These are phyloP conservation scores for Vachellia collinsii DNA, from an alignment of 306 rosid species.

Conservation along the genomic window DNA sequence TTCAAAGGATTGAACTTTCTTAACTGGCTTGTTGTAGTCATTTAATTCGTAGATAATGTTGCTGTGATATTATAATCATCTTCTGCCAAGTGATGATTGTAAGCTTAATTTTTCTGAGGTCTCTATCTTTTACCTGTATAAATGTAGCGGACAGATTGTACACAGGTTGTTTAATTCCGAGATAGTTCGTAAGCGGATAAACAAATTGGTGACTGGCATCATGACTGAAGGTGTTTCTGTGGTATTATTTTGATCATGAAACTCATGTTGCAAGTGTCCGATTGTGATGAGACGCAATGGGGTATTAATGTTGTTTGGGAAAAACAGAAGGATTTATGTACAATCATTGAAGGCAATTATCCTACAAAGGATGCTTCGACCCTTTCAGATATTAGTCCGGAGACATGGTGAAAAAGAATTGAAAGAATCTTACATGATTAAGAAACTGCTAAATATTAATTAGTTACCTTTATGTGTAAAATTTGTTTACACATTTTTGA, in stretches of 20 bases:
- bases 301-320: slow-evolving; percentile 44
- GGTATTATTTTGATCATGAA: slow-evolving; percentile 5
- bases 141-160: slow-evolving; percentile 25
- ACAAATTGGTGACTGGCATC: slow-evolving; percentile 16
- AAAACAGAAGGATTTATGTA: slow-evolving; percentile 47
- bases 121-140: slow-evolving; percentile 14
- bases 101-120: slow-evolving; percentile 9
- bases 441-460: slow-evolving; percentile 14
- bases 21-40: neutral
- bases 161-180: slow-evolving; percentile 13
- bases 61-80: slow-evolving; percentile 15
- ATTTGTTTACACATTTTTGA: neutral
- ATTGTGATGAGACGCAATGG: slow-evolving; percentile 48
- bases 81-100: neutral
- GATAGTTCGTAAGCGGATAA: slow-evolving; percentile 13
- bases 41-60: neutral
- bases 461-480: neutral
- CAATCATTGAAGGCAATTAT: slow-evolving; percentile 51
- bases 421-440: neutral
- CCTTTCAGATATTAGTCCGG: slow-evolving; percentile 41
- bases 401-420: neutral
- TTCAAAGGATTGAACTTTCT: neutral
- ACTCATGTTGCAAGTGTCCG: slow-evolving; percentile 34
- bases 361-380: slow-evolving; percentile 49
- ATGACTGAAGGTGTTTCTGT: slow-evolving; percentile 11